Evolutionary conservation across 169 alveolate genomes (phyloP).

Genomic region (Cryptosporidium sp.): DNA sequence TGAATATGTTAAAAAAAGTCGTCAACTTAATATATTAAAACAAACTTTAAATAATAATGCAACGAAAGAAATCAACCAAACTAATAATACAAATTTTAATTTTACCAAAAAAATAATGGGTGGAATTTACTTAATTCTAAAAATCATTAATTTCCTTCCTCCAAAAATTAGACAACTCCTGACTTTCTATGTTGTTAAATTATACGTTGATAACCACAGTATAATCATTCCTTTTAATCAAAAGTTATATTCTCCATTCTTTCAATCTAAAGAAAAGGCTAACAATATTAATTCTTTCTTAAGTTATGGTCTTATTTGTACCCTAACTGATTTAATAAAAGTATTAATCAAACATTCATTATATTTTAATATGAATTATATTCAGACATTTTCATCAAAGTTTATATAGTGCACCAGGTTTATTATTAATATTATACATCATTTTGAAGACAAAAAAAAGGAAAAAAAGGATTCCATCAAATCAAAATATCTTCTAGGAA

Average conservation of each 20-base stretch:
- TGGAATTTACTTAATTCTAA: not conserved
- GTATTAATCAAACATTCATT: not conserved
- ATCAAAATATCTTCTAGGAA: too few species aligned
- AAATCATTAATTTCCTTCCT: slow-evolving; percentile 7
- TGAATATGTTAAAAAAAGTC: slow-evolving; percentile 45
- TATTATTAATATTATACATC: too few species aligned
- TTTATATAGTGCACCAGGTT: not conserved
- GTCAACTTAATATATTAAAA: slow-evolving; percentile 35
- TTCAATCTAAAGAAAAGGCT: not conserved
- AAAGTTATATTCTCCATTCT: slow-evolving; percentile 54
- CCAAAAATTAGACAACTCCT: slow-evolving; percentile 13
- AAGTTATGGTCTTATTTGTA: slow-evolving; percentile 11
- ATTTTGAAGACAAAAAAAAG: too few species aligned
- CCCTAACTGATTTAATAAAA: slow-evolving; percentile 18
- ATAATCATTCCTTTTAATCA: not conserved
- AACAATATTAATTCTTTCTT: not conserved
- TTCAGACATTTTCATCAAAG: not conserved
- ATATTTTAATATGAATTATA: not conserved
- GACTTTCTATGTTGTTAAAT: not conserved
- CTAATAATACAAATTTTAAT: not conserved
- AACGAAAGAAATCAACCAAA: not conserved
- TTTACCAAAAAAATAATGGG: not conserved
- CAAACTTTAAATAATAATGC: not conserved
- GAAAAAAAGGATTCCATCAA: too few species aligned
- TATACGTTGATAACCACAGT: not conserved